Evolutionary conservation across 2,329 filamentous ascomycete species (phyloP), one percentile per base, ranked within the genome.

Genomic region (Fusarium sp.): DNA sequence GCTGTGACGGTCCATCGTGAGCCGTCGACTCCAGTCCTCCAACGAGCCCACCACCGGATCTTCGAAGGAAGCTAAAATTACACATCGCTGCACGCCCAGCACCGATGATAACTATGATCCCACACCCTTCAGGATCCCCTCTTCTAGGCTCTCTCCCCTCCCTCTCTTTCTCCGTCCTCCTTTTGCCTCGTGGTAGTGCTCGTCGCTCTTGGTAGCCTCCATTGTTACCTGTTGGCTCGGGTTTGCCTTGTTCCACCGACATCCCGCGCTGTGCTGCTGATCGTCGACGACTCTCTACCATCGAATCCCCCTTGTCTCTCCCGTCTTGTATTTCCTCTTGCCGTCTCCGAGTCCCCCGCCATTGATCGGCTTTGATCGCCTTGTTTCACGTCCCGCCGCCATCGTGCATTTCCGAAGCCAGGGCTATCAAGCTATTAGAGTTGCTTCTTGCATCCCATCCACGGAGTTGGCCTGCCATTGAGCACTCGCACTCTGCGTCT

Each of bases 41-140:
- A 27, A 35, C 63, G n/a, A 33, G 25, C 67, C 67, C 70, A 74
- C 63, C 70, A 71, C 69, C 69, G 71, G 76, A 78, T 78, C 76
- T 77, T 67, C 40, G 63, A 57, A 58, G 47, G 59, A 63, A 70
- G 69, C 67, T 74, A 70, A 74, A 71, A 65, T 69, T 71, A 57
- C 68, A 66, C 69, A 62, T 60, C 59, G 62, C 66, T 71, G 63
- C 66, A 70, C 58, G 40, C 66, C 63, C 58, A 27, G 58, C 47
- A 69, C 45, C 38, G 40, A 65, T 47, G 59, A 71, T 74, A 75
- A 65, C 61, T 65, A 69, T 29, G 58, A 70, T 72, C 63, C 67
- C 76, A 71, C 76, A 61, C 70, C 66, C 56, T 74, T 54, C 42
- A 61, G 33, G 62, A 59, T 65, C 45, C 65, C 58, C 66, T 60